phyloP scores from a whole-genome alignment of 2,329 filamentous ascomycete species.

The Oidium heveae region DNA sequence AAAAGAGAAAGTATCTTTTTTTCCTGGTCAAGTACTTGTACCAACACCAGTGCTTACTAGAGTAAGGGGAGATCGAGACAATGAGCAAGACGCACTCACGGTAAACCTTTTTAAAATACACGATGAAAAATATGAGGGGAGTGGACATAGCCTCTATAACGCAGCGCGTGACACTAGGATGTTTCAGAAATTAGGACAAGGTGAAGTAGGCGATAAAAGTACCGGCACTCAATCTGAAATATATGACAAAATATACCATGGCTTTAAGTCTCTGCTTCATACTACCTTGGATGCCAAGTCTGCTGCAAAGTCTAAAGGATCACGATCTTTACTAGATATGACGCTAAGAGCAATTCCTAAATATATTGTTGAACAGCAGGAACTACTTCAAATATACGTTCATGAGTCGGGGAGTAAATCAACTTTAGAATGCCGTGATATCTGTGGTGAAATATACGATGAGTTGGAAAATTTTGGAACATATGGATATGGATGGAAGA shows the following conservation, averaged over 20 bases:
- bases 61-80: constrained; percentile 5
- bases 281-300: constrained; percentile 14
- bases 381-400: constrained; percentile 17
- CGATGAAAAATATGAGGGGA: background rate
- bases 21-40: constrained; percentile 12
- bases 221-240: constrained; percentile 14
- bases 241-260: constrained; percentile 21
- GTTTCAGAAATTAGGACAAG: background rate
- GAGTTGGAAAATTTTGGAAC: constrained; percentile 22
- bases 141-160: background rate
- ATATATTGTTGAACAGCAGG: constrained; percentile 22
- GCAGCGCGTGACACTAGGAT: background rate
- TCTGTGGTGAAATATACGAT: constrained; percentile 22
- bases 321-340: constrained; percentile 22
- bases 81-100: background rate
- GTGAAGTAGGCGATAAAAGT: constrained; percentile 13
- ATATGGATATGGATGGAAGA: constrained; percentile 19
- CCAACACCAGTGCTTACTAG: constrained; percentile 13
- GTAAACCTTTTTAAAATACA: background rate
- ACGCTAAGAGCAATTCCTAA: constrained; percentile 23
- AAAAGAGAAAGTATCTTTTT: constrained; percentile 3
- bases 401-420: constrained; percentile 16
- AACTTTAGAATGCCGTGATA: constrained; percentile 13
- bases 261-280: constrained; percentile 20
- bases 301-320: constrained; percentile 7